These are phyloP conservation scores for Blastomyces parvus DNA, from an alignment of 2,329 filamentous ascomycete species.

Conservation along the genomic window DNA sequence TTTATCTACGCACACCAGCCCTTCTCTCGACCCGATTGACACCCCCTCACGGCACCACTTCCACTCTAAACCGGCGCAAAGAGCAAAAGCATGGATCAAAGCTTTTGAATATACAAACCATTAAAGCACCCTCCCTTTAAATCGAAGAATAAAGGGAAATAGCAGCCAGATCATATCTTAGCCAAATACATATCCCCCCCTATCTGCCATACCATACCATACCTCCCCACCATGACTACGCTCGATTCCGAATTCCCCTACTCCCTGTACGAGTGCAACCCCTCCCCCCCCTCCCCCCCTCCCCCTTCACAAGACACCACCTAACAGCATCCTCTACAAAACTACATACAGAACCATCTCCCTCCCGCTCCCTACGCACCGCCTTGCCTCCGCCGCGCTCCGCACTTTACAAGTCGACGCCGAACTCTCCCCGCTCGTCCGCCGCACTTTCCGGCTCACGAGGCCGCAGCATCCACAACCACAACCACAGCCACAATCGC, in stretches of 20 bases:
- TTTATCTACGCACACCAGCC: too few relatives aligned
- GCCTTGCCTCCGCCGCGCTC: conserved; percentile 67
- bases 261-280: conserved; percentile 48
- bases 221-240: background rate
- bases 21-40: too few relatives aligned
- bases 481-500: background rate
- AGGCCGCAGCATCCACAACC: conserved; percentile 13
- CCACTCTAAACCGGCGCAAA: background rate
- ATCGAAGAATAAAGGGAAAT: background rate
- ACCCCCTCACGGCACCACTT: background rate
- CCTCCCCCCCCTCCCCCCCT: conserved; percentile 7
- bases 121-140: background rate
- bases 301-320: background rate
- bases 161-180: background rate
- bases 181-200: background rate
- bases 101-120: background rate
- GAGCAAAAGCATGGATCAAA: background rate
- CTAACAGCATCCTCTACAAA: conserved; percentile 7
- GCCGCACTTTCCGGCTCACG: conserved; percentile 56
- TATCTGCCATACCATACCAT: background rate
- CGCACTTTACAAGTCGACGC: conserved; percentile 72
- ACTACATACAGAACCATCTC: conserved; percentile 48
- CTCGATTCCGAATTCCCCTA: conserved; percentile 50
- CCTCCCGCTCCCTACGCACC: conserved; percentile 70
- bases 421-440: conserved; percentile 78